Evolutionary conservation across 805 yeast species (phyloP), one percentile per base, ranked within the genome.

Genomic region (Candida methanosorbosa): DNA sequence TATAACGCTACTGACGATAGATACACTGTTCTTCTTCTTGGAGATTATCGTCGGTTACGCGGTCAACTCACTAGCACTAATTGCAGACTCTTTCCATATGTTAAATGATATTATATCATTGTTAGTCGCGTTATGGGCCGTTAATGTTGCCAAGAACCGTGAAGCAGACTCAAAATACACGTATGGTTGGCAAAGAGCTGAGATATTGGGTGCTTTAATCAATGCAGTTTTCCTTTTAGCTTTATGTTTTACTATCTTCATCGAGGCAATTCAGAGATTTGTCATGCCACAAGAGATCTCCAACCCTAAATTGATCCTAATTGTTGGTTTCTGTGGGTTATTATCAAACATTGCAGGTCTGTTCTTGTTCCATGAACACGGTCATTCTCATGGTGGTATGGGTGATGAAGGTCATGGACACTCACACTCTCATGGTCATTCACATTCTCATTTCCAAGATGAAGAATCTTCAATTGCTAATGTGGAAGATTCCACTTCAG

Each of bases 51-150:
- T 85, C 25, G 95, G 95, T 15, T 92, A 88, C 57, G 72, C 90
- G 18, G 95, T 90, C 19, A 94, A 92, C 56, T 90, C 97, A 1
- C 69, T 90, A 50, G 97, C 98, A 0, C 70, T 90, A 35, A 79
- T 90, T 36, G 98, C 97, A 2, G 98, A 90, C 56, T 81, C 97
- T 1, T 92, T 90, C 71, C 98, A 90, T 58, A 92, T 92, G 97
- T 68, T 90, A 44, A 90, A 92, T 61, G 98, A 90, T 60, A 84
- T 90, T 36, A 77, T 90, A 39, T 86, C 97, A 1, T 66, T 90
- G 24, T 43, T 88, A 15, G 87, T 90, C 33, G 98, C 98, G 0
- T 64, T 88, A 22, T 90, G 97, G 97, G 98, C 98, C 0, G 97
- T 92, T 16, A 74, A 74, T 41, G 95, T 87, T 11, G 87, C 96